Conservation (phyloP, 768 basidiomycete species). For the Clavaria fumosa region DNA sequence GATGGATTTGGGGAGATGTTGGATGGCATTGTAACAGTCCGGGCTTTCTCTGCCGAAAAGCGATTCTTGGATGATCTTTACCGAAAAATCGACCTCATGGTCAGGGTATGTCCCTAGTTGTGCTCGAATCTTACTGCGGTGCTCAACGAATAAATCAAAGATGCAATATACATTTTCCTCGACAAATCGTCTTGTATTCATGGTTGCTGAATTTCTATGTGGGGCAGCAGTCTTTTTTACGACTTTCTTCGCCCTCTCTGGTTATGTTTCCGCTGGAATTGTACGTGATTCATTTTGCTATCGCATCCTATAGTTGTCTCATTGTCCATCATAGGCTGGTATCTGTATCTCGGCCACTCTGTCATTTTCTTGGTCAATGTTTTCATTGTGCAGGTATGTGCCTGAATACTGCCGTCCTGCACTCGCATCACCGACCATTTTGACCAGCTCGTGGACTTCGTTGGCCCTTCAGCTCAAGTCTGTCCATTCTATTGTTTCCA, state of each 20-base stretch:
- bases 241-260: conserved; percentile 59
- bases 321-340: no score
- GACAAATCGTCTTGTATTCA: conserved; percentile 72
- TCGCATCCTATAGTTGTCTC: conserved; percentile 19
- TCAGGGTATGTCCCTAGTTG: conserved; percentile 30
- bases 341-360: conserved; percentile 21
- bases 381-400: conserved; percentile 39
- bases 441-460: conserved; percentile 26
- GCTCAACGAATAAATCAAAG: conserved; percentile 20
- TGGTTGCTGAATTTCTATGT: conserved; percentile 72
- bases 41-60: conserved; percentile 75
- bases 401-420: no score
- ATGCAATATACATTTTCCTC: conserved; percentile 88
- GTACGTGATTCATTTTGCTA: conserved; percentile 67
- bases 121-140: conserved; percentile 2
- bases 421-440: neutral
- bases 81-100: conserved; percentile 60
- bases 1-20: conserved; percentile 71
- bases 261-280: conserved; percentile 39
- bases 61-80: conserved; percentile 67
- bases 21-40: conserved; percentile 87
- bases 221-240: conserved; percentile 60
- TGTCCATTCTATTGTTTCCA: neutral
- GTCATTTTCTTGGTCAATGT: conserved; percentile 33
- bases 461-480: conserved; percentile 67